A percentile compares a stretch with the other conserved stretches of the same genome.
Conservation (phyloP, 2,329 filamentous ascomycete genomes). For the Fusarium mundagurra region DNA sequence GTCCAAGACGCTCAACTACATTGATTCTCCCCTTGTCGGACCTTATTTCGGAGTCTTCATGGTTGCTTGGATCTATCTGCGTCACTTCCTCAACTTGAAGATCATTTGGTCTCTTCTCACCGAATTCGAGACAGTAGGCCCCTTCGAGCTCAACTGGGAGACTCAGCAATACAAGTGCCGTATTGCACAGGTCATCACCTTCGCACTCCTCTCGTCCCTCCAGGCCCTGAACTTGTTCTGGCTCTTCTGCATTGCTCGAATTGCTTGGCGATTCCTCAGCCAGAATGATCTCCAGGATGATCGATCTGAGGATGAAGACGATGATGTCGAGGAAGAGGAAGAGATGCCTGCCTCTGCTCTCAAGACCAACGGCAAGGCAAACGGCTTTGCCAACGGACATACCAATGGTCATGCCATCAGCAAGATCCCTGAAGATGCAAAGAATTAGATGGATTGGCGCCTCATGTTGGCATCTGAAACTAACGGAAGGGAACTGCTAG, state of each 20-base stretch:
- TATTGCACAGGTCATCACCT: slow-evolving; percentile 74
- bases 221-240: slow-evolving; percentile 85
- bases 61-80: slow-evolving; percentile 85
- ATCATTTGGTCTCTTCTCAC: slow-evolving; percentile 81
- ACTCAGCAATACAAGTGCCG: slow-evolving; percentile 80
- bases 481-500: not conserved
- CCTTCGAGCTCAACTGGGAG: slow-evolving; percentile 80
- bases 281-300: slow-evolving; percentile 73
- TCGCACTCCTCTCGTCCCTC: slow-evolving; percentile 69
- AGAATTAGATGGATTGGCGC: slow-evolving; percentile 22
- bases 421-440: slow-evolving; percentile 15
- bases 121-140: slow-evolving; percentile 78
- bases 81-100: slow-evolving; percentile 83
- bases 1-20: slow-evolving; percentile 91
- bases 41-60: slow-evolving; percentile 90
- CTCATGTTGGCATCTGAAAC: not conserved
- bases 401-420: slow-evolving; percentile 30
- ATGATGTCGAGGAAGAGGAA: slow-evolving; percentile 58
- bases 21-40: slow-evolving; percentile 79
- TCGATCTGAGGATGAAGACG: slow-evolving; percentile 74
- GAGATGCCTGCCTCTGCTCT: slow-evolving; percentile 47
- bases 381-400: slow-evolving; percentile 25
- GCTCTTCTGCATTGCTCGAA: slow-evolving; percentile 80
- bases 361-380: slow-evolving; percentile 35
- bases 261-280: slow-evolving; percentile 75